Conservation (phyloP, 73 alveolate genomes). For the Tetrahymena malaccensis region DNA sequence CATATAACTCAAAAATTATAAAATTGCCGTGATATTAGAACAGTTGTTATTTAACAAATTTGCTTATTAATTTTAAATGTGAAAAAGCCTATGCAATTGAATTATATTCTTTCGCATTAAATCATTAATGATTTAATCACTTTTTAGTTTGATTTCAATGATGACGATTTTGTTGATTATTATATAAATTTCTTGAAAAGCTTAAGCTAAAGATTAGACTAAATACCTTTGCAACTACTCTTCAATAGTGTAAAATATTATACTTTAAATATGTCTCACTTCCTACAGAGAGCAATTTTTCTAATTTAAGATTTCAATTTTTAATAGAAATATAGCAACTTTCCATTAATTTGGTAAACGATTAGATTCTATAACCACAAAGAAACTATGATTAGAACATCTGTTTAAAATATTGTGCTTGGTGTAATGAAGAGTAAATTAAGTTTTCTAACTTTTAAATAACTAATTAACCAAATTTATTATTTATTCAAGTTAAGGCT, state of each 20-base stretch:
- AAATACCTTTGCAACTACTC: slow-evolving; percentile 22
- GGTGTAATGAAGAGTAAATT: slow-evolving; percentile 35
- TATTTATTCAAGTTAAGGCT: neutral
- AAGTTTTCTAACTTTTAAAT: neutral
- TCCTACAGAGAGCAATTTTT: too few relatives aligned
- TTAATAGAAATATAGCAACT: slow-evolving; percentile 5
- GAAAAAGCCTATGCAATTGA: slow-evolving; percentile 13
- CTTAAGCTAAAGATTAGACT: slow-evolving; percentile 41
- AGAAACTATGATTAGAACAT: slow-evolving; percentile 57
- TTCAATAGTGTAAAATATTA: slow-evolving; percentile 2
- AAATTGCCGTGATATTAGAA: slow-evolving; percentile 39
- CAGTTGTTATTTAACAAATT: slow-evolving; percentile 28
- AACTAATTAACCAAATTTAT: neutral
- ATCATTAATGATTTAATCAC: slow-evolving; percentile 42
- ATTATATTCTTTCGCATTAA: slow-evolving; percentile 39
- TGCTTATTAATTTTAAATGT: slow-evolving; percentile 23
- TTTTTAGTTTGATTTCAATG: slow-evolving; percentile 41
- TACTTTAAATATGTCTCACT: neutral
- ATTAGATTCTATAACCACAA: slow-evolving; percentile 48
- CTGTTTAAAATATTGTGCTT: slow-evolving; percentile 49
- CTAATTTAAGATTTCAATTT: neutral
- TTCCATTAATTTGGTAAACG: slow-evolving; percentile 52
- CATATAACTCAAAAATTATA: slow-evolving; percentile 23
- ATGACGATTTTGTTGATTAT: slow-evolving; percentile 59
- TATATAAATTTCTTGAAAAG: slow-evolving; percentile 49